A percentile compares a stretch with the other conserved stretches of the same genome.
These are phyloP conservation scores for Thinopyrum elongatum DNA, from an alignment of 176 grass and related monocot species.

Conservation along the genomic window DNA sequence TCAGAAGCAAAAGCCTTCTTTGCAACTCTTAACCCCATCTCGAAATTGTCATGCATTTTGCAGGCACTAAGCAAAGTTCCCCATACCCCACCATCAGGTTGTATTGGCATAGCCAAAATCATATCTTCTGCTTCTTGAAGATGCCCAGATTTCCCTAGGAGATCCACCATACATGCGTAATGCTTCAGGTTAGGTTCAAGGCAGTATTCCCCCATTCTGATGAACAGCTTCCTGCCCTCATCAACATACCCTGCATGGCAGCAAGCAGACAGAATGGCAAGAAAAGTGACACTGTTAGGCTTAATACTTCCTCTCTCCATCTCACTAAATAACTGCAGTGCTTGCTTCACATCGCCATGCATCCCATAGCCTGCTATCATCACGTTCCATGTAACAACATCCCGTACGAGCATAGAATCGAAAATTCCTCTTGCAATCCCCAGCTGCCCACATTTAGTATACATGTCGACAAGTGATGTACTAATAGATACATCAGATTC, in stretches of 20 bases:
- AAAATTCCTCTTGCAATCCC: constrained; percentile 49
- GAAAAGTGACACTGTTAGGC: constrained; percentile 63
- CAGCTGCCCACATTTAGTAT: constrained; percentile 72
- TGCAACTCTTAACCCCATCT: constrained; percentile 64
- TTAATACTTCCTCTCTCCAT: constrained; percentile 43
- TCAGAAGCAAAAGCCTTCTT: constrained; percentile 54
- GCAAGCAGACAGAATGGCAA: constrained; percentile 70
- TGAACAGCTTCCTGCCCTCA: constrained; percentile 51
- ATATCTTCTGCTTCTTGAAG: constrained; percentile 69
- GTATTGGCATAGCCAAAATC: constrained; percentile 57
- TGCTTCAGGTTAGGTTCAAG: constrained; percentile 70
- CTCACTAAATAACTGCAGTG: constrained; percentile 53
- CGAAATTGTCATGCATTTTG: constrained; percentile 60
- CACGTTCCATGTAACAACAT: constrained; percentile 75
- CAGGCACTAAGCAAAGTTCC: constrained; percentile 72
- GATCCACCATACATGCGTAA: constrained; percentile 69
- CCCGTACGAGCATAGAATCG: constrained; percentile 60
- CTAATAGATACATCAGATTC: constrained; percentile 46
- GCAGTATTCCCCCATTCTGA: constrained; percentile 42
- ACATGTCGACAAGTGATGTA: constrained; percentile 71
- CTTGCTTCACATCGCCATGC: constrained; percentile 56
- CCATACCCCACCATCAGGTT: constrained; percentile 72
- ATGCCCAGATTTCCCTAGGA: constrained; percentile 58
- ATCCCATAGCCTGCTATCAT: constrained; percentile 84
- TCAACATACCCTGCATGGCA: constrained; percentile 65